These are phyloP conservation scores for Lepidium sativum DNA, from an alignment of 345 rosid species.

Conservation along the genomic window DNA sequence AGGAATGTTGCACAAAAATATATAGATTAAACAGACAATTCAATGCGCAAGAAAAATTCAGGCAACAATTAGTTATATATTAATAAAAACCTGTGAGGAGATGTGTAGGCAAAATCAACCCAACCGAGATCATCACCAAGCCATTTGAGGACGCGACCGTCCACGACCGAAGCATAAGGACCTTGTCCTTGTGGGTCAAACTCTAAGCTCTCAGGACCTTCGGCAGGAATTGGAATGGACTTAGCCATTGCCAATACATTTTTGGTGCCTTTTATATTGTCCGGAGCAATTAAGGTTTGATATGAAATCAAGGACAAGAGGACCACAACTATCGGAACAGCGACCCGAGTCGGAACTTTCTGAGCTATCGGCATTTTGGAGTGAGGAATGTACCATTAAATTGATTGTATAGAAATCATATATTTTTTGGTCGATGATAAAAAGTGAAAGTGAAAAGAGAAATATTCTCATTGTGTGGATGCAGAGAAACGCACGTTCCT, in stretches of 20 bases:
- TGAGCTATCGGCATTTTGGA: neutral
- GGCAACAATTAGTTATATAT: neutral
- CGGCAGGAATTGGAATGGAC: constrained; percentile 2
- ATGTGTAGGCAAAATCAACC: constrained; percentile 48
- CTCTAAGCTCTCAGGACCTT: constrained; percentile 20
- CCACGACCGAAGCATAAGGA: constrained; percentile 11
- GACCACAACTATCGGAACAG: neutral
- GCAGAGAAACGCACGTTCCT: too few species aligned
- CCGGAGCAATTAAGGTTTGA: neutral
- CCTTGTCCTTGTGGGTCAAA: constrained; percentile 21
- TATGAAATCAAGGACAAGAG: neutral
- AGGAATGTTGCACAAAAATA: neutral
- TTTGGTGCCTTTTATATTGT: neutral
- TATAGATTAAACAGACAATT: too few species aligned
- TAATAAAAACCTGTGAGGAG: constrained; percentile 34
- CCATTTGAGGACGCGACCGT: constrained; percentile 26
- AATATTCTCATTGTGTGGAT: too few species aligned
- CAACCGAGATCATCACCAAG: constrained; percentile 29
- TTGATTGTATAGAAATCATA: too few species aligned
- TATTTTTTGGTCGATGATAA: too few species aligned
- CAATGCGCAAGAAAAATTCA: too few species aligned
- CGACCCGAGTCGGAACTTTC: neutral
- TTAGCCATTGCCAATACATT: neutral
- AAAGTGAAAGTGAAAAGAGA: too few species aligned
- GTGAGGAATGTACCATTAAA: too few species aligned